Conservation (phyloP, 148 eudicot species). For the Polygonum aviculare region DNA sequence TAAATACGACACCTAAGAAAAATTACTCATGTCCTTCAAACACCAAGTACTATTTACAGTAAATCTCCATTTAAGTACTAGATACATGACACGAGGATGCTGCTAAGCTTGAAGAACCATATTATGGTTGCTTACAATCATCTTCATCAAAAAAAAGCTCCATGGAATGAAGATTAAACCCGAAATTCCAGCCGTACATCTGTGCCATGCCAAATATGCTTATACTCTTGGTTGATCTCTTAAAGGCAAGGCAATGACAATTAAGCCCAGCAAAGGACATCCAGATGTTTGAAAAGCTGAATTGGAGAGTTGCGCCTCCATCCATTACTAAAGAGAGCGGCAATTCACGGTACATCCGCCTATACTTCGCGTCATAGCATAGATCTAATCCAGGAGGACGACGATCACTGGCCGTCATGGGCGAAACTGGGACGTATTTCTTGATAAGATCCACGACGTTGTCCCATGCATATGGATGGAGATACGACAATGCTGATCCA, state of each 20-base stretch:
- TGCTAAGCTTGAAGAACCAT: too few species aligned
- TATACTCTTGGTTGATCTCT: neutral
- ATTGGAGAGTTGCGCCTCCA: neutral
- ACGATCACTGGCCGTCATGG: too few species aligned
- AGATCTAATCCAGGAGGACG: neutral
- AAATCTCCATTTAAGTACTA: neutral
- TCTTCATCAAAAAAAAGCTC: neutral
- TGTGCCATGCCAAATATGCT: neutral
- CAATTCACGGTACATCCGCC: neutral
- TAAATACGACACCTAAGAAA: too few species aligned
- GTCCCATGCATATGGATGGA: neutral
- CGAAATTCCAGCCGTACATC: neutral
- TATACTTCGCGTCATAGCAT: neutral
- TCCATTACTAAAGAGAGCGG: neutral
- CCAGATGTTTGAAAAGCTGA: neutral
- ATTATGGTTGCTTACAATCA: neutral
- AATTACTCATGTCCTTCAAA: neutral
- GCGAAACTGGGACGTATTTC: neutral
- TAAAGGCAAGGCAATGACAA: neutral
- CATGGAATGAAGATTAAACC: neutral
- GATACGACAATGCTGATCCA: neutral
- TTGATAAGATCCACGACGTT: neutral
- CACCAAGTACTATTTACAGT: neutral
- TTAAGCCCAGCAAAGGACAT: neutral
- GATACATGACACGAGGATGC: too few species aligned